Evolutionary conservation across 768 basidiomycete genomes (phyloP).

Genomic region (Suillus bovinus): DNA sequence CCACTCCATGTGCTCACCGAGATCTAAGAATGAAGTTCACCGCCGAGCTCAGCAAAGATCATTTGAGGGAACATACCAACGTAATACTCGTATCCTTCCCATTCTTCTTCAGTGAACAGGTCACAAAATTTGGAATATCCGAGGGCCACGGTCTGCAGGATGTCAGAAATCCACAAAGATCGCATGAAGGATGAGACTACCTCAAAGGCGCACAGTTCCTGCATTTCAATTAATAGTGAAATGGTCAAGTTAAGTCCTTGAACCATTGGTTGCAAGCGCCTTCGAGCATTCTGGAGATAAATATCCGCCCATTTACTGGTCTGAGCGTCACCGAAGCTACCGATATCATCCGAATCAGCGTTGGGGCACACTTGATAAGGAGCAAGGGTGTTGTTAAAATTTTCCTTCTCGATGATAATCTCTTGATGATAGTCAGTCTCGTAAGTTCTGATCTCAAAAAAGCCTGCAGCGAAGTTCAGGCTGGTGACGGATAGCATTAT

Average conservation of each 20-base stretch:
- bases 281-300: constrained; percentile 39
- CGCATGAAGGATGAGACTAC: constrained; percentile 8
- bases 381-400: constrained; percentile 49
- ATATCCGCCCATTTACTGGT: constrained; percentile 37
- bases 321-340: constrained; percentile 23
- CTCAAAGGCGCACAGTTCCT: constrained; percentile 42
- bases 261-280: constrained; percentile 35
- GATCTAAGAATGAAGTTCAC: background rate
- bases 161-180: background rate
- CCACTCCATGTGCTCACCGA: constrained; percentile 12
- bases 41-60: no score
- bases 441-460: constrained; percentile 46
- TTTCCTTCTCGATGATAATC: constrained; percentile 44
- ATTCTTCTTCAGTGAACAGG: constrained; percentile 53
- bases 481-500: constrained; percentile 13
- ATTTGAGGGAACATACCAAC: constrained; percentile 21
- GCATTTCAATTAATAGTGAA: constrained; percentile 35
- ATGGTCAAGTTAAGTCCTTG: constrained; percentile 32
- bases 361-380: constrained; percentile 39
- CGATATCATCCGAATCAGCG: constrained; percentile 24
- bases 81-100: constrained; percentile 50
- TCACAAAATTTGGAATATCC: constrained; percentile 51
- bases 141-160: constrained; percentile 44
- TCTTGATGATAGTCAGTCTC: constrained; percentile 44
- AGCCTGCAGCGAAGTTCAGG: constrained; percentile 53